Evolutionary conservation across 306 rosid species (phyloP).

Genomic region (Prosopis cineraria): DNA sequence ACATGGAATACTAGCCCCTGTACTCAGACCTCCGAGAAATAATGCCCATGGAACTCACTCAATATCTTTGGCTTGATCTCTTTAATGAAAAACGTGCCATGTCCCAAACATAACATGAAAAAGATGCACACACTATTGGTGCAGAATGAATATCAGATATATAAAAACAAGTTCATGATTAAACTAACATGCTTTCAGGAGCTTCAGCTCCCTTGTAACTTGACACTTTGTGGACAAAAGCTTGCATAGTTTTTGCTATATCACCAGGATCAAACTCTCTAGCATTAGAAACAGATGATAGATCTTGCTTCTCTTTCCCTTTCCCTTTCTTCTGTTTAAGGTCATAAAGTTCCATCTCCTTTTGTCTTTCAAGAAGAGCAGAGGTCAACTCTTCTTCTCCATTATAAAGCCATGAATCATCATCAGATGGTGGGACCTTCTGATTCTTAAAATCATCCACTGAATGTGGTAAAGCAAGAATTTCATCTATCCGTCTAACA

Average conservation of each 20-base stretch:
- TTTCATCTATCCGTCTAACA: conserved; percentile 83
- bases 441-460: conserved; percentile 60
- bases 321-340: conserved; percentile 67
- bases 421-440: conserved; percentile 79
- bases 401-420: conserved; percentile 82
- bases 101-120: background rate
- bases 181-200: conserved; percentile 71
- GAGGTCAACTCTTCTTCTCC: conserved; percentile 88
- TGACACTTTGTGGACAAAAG: conserved; percentile 78
- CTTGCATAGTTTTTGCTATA: conserved; percentile 76
- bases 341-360: conserved; percentile 80
- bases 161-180: conserved; percentile 3
- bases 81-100: conserved; percentile 20
- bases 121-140: conserved; percentile 1
- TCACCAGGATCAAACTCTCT: conserved; percentile 69
- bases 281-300: conserved; percentile 50
- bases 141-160: conserved; percentile 21
- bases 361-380: conserved; percentile 82
- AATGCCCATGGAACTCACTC: conserved; percentile 9
- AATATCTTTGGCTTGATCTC: conserved; percentile 15
- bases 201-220: conserved; percentile 93
- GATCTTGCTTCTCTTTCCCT: conserved; percentile 52
- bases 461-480: conserved; percentile 69
- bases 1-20: conserved; percentile 9
- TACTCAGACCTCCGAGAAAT: conserved; percentile 2